A percentile compares a stretch with the other conserved stretches of the same genome.
Evolutionary conservation across 2,329 filamentous ascomycete genomes (phyloP).

Genomic region (Fonsecaea pedrosoi): DNA sequence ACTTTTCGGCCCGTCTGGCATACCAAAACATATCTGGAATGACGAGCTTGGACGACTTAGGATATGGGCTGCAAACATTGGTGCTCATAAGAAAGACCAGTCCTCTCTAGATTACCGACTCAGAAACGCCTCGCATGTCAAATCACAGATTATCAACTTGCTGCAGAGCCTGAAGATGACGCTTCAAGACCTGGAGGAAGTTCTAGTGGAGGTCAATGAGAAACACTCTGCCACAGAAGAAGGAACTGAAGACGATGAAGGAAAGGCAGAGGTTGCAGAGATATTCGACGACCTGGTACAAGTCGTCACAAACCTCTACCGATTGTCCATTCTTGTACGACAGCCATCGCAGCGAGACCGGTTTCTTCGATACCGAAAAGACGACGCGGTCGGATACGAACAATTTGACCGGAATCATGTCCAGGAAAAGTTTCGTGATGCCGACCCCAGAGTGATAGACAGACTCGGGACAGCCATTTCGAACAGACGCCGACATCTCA

Average conservation of each 20-base stretch:
- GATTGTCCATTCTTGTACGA: constrained; percentile 47
- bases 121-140: constrained; percentile 39
- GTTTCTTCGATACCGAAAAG: constrained; percentile 38
- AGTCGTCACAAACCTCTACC: constrained; percentile 44
- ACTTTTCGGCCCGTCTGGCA: background rate
- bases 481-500: constrained; percentile 46
- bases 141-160: constrained; percentile 23
- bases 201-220: background rate
- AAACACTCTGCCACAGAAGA: background rate
- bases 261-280: constrained; percentile 28
- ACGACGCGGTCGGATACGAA: constrained; percentile 1
- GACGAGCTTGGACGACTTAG: constrained; percentile 22
- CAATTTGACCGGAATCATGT: constrained; percentile 11
- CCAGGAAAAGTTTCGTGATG: constrained; percentile 42
- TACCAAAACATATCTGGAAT: constrained; percentile 7
- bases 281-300: constrained; percentile 39
- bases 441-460: constrained; percentile 33
- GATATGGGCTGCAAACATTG: constrained; percentile 44
- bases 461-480: constrained; percentile 47
- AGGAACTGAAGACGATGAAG: constrained; percentile 2
- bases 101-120: constrained; percentile 44
- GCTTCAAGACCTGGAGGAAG: constrained; percentile 19
- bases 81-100: constrained; percentile 40
- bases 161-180: constrained; percentile 27
- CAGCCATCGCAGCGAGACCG: constrained; percentile 48